phyloP scores from a whole-genome alignment of 163 green algal species.

The Picocystis sp. region DNA sequence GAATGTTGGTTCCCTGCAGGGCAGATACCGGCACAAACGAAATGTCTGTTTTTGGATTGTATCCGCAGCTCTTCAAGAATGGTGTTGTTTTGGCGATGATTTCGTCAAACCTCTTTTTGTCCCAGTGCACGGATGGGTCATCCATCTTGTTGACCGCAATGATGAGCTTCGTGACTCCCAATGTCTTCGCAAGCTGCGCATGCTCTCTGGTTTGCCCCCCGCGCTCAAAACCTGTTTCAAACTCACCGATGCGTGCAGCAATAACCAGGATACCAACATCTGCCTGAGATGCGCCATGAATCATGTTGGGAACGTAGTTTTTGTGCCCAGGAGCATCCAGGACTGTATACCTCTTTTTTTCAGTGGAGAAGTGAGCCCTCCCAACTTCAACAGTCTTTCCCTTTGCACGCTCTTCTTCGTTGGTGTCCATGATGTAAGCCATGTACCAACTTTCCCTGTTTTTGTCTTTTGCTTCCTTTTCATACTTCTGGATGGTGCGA shows the following conservation, averaged over 20 bases:
- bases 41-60: conserved; percentile 86
- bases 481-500: conserved; percentile 98
- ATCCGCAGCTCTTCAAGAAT: conserved; percentile 83
- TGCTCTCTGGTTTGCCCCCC: conserved; percentile 97
- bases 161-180: conserved; percentile 92
- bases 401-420: conserved; percentile 97
- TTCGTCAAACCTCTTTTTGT: conserved; percentile 65
- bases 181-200: conserved; percentile 94
- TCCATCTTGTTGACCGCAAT: conserved; percentile 99
- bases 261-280: conserved; percentile 34
- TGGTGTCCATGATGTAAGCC: conserved; percentile 99
- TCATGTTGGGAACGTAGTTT: conserved; percentile 99
- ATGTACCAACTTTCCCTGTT: conserved; percentile 98
- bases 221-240: conserved; percentile 91
- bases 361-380: conserved; percentile 86
- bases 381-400: conserved; percentile 51
- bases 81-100: conserved; percentile 73
- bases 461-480: conserved; percentile 98
- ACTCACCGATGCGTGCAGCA: conserved; percentile 72
- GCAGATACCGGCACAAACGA: conserved; percentile 83
- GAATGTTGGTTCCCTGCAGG: conserved; percentile 81
- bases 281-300: conserved; percentile 60
- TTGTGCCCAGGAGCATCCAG: conserved; percentile 97
- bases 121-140: conserved; percentile 69
- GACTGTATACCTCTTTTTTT: conserved; percentile 92